Evolutionary conservation across 345 rosid genomes (phyloP).

Genomic region (Citrus medica): DNA sequence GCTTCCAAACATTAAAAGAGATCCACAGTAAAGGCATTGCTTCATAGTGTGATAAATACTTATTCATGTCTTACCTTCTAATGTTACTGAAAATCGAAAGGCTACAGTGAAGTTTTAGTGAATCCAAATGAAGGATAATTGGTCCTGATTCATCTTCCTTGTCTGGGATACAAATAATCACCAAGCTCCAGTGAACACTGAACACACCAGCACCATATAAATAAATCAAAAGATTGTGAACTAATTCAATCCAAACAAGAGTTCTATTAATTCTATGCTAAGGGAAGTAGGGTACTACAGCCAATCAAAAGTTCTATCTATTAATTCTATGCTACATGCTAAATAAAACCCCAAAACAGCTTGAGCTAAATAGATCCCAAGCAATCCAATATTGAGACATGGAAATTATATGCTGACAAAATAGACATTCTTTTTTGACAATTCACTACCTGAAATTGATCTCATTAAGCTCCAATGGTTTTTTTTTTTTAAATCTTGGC

Average conservation of each 20-base stretch:
- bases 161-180: conserved; percentile 82
- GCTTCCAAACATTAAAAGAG: background rate
- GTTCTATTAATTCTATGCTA: background rate
- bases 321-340: background rate
- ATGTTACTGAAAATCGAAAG: conserved; percentile 55
- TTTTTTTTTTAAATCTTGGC: background rate
- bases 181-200: conserved; percentile 97
- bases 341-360: background rate
- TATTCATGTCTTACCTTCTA: conserved; percentile 57
- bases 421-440: background rate
- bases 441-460: too few relatives aligned
- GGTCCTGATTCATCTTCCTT: conserved; percentile 76
- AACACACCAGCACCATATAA: conserved; percentile 19
- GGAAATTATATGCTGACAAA: background rate
- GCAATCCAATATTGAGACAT: background rate
- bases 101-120: conserved; percentile 71
- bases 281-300: background rate
- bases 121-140: conserved; percentile 85
- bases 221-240: conserved; percentile 10
- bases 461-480: background rate
- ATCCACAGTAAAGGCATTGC: background rate
- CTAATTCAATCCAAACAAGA: background rate
- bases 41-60: background rate
- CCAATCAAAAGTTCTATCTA: background rate
- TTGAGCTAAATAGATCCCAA: background rate